Evolutionary conservation across 139 green algal genomes (phyloP).

Genomic region (Yamagishiella unicocca): DNA sequence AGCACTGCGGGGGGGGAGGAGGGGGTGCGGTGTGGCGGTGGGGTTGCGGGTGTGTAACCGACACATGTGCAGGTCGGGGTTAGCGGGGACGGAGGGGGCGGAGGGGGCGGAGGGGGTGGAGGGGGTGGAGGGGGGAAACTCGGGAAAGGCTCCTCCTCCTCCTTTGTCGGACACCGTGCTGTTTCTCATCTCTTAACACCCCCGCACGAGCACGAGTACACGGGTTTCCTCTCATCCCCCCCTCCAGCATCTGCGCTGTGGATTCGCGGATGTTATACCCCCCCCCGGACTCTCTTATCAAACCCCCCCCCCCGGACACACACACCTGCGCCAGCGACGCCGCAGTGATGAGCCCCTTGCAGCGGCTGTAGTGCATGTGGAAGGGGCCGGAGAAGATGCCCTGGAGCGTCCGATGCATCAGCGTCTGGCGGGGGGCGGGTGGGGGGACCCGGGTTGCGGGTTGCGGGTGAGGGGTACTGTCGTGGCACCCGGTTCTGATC

Average conservation of each 20-base stretch:
- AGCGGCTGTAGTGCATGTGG: not conserved
- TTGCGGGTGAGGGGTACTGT: too few relatives aligned
- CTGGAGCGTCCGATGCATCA: not conserved
- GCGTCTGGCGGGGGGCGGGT: not conserved
- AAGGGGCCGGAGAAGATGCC: slow-evolving; percentile 9
- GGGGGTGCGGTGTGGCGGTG: not conserved
- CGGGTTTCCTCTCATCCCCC: too few relatives aligned
- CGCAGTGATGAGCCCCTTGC: slow-evolving; percentile 17
- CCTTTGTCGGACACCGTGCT: too few relatives aligned
- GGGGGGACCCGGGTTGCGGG: too few relatives aligned
- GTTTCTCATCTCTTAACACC: too few relatives aligned
- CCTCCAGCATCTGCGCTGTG: too few relatives aligned
- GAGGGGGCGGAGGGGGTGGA: not conserved
- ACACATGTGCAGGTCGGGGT: not conserved
- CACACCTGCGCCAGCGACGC: not conserved
- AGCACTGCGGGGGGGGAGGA: not conserved
- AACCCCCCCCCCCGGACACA: not conserved
- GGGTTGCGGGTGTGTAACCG: not conserved
- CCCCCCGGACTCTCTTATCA: too few relatives aligned
- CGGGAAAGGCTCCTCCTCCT: too few relatives aligned
- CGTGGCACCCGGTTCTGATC: too few relatives aligned
- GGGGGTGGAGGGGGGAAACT: not conserved
- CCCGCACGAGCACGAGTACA: too few relatives aligned
- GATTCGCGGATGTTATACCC: not conserved
- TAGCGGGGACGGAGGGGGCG: too few relatives aligned